These are phyloP conservation scores for Schizosaccharomyces osmophilus DNA, from an alignment of 805 yeast genomes.

Conservation along the genomic window DNA sequence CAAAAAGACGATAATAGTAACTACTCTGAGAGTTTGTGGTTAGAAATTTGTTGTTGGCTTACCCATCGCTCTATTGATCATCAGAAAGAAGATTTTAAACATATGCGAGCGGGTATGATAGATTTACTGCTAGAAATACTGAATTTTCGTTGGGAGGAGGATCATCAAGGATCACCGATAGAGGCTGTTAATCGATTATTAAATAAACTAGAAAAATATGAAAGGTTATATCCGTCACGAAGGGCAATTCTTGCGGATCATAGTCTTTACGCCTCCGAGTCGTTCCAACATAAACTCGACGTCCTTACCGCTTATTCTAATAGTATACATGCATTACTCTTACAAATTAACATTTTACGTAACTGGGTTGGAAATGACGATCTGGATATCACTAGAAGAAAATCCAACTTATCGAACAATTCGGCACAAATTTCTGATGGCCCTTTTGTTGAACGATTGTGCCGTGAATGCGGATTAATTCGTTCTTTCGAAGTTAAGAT, in stretches of 20 bases:
- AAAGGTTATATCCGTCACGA: constrained; percentile 54
- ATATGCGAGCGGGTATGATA: not conserved
- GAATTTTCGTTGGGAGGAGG: not conserved
- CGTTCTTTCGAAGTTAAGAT: constrained; percentile 44
- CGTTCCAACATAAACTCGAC: constrained; percentile 40
- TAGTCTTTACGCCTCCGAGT: constrained; percentile 39
- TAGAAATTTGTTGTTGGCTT: not conserved
- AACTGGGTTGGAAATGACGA: constrained; percentile 72
- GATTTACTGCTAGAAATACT: not conserved
- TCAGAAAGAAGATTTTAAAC: not conserved
- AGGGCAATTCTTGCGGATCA: constrained; percentile 60
- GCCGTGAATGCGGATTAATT: constrained; percentile 32
- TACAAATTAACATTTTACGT: constrained; percentile 35
- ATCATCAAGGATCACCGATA: constrained; percentile 7
- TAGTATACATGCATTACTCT: constrained; percentile 40
- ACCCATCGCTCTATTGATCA: not conserved
- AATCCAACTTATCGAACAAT: constrained; percentile 13
- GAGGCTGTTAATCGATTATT: constrained; percentile 18
- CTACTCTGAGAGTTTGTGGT: not conserved
- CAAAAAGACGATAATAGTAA: not conserved
- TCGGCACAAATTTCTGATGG: constrained; percentile 30
- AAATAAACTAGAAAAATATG: constrained; percentile 37
- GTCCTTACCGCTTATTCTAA: constrained; percentile 70
- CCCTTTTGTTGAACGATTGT: constrained; percentile 56
- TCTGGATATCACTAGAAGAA: constrained; percentile 29